A percentile compares a stretch with the other conserved stretches of the same genome.
These are phyloP conservation scores for Capsicum rhomboideum DNA, from an alignment of 257 asterid species.

Conservation along the genomic window DNA sequence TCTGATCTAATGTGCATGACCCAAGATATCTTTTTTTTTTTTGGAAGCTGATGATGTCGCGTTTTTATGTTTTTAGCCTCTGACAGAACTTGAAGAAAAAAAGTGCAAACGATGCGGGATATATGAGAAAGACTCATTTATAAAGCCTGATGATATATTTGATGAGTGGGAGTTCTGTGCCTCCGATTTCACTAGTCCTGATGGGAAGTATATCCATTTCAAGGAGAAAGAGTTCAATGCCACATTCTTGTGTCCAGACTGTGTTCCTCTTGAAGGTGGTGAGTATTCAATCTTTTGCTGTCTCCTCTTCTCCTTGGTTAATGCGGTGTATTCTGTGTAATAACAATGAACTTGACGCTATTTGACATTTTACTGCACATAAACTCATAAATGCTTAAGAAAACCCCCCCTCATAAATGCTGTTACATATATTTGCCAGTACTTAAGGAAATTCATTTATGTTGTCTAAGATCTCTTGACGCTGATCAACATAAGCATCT, in stretches of 20 bases:
- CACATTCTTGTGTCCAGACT: slow-evolving; percentile 31
- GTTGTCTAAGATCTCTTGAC: not conserved
- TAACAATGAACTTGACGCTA: not conserved
- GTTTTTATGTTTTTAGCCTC: slow-evolving; percentile 2
- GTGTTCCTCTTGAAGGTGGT: slow-evolving; percentile 20
- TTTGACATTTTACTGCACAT: not conserved
- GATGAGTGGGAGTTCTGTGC: slow-evolving; percentile 21
- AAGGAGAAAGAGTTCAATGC: slow-evolving; percentile 30
- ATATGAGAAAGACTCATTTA: slow-evolving; percentile 4
- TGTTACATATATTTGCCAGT: not conserved
- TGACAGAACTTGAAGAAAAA: slow-evolving; percentile 8
- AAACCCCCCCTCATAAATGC: not conserved
- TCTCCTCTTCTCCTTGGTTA: not conserved
- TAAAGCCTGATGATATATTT: slow-evolving; percentile 12
- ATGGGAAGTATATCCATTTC: slow-evolving; percentile 18
- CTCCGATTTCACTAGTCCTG: slow-evolving; percentile 6
- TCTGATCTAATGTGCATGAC: not conserved
- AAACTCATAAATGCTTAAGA: not conserved
- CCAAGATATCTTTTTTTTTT: not conserved
- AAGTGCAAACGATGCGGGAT: slow-evolving; percentile 18
- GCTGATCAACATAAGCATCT: not conserved
- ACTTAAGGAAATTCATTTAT: not conserved
- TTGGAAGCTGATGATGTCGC: not conserved
- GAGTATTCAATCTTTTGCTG: not conserved
- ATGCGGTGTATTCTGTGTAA: not conserved